These are phyloP conservation scores for Penicillium bovifimosum DNA, from an alignment of 495 filamentous ascomycete genomes.

Conservation along the genomic window DNA sequence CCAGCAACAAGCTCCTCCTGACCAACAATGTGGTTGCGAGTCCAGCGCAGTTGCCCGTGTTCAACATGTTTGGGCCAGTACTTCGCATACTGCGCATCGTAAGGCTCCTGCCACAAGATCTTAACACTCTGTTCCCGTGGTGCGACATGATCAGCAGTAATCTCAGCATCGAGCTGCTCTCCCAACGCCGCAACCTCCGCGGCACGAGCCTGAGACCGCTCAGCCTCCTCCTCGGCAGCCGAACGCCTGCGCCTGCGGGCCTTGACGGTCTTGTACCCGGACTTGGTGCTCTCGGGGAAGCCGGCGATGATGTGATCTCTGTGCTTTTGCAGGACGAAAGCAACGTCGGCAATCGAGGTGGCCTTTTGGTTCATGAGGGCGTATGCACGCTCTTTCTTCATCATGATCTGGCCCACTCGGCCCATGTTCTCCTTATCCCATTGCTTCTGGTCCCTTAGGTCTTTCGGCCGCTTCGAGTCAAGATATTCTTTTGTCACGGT, in stretches of 20 bases:
- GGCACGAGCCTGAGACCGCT: constrained; percentile 29
- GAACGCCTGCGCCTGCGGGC: constrained; percentile 27
- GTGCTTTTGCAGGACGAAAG: constrained; percentile 64
- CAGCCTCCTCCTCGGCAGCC: constrained; percentile 36
- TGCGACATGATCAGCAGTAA: constrained; percentile 24
- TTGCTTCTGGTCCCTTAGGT: constrained; percentile 37
- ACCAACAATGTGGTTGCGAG: constrained; percentile 34
- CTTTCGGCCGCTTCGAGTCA: constrained; percentile 57
- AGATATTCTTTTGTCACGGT: constrained; percentile 42
- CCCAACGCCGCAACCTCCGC: constrained; percentile 28
- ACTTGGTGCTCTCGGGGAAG: constrained; percentile 20
- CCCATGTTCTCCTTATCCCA: constrained; percentile 42
- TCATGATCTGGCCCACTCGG: constrained; percentile 40
- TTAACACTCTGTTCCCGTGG: constrained; percentile 32
- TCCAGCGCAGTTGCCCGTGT: constrained; percentile 49
- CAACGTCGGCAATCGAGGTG: constrained; percentile 82
- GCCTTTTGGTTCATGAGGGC: constrained; percentile 81
- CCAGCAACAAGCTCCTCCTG: constrained; percentile 17
- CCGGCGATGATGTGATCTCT: constrained; percentile 32
- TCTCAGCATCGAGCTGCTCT: constrained; percentile 29
- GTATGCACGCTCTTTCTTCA: constrained; percentile 53
- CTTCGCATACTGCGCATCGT: constrained; percentile 60
- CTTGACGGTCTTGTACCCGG: constrained; percentile 30
- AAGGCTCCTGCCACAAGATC: constrained; percentile 65
- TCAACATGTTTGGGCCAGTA: constrained; percentile 64